These are phyloP conservation scores for Beauveria australis DNA, from an alignment of 2,329 filamentous ascomycete species.

Conservation along the genomic window DNA sequence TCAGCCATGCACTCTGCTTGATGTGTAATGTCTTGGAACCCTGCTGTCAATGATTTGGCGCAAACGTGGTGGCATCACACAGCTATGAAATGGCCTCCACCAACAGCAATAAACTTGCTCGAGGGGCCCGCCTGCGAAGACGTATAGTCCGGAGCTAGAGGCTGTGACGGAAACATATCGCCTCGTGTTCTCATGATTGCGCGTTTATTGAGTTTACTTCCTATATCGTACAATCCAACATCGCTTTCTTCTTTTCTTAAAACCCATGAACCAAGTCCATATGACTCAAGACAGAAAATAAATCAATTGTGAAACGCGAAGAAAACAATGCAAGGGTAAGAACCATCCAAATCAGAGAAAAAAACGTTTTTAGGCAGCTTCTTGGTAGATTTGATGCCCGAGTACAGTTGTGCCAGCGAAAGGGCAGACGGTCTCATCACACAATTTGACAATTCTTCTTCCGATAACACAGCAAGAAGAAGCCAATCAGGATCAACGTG, in stretches of 20 bases:
- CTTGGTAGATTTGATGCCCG: not conserved
- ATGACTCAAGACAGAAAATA: not conserved
- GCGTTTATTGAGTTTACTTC: constrained; percentile 8
- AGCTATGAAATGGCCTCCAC: no score
- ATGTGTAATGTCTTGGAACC: no score
- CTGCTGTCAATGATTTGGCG: no score
- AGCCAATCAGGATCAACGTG: not conserved
- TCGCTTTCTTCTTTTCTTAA: not conserved
- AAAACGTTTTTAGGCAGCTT: not conserved
- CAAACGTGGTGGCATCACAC: no score
- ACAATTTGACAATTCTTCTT: not conserved
- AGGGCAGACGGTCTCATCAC: not conserved
- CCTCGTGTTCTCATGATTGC: not conserved
- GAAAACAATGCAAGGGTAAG: not conserved
- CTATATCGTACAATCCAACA: constrained; percentile 10
- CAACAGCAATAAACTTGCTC: no score
- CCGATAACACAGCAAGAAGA: not conserved
- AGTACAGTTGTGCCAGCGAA: not conserved
- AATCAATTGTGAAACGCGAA: not conserved
- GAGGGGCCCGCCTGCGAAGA: no score
- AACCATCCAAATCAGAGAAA: not conserved
- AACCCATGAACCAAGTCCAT: not conserved
- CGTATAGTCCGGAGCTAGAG: no score
- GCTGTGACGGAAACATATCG: no score
- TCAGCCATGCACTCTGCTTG: no score